These are phyloP conservation scores for Hemisphaericaspora xylanilytica DNA, from an alignment of 1,139 yeast species.

Conservation along the genomic window DNA sequence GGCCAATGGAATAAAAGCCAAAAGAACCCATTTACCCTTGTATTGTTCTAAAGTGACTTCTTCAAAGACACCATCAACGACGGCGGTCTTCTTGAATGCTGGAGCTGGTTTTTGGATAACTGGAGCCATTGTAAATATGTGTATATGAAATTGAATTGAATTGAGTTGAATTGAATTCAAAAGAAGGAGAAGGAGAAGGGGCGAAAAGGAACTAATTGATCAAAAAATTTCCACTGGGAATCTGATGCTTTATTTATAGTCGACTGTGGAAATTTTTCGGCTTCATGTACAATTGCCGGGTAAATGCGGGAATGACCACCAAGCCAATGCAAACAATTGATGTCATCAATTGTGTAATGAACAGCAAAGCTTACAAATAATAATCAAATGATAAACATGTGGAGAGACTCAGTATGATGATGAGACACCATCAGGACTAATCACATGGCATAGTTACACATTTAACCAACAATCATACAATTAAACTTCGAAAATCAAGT, in stretches of 20 bases:
- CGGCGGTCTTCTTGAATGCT: constrained; percentile 92
- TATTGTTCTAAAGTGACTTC: constrained; percentile 90
- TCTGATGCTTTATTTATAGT: background rate
- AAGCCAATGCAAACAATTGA: background rate
- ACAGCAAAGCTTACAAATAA: too few species aligned
- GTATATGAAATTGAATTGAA: background rate
- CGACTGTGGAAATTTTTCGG: background rate
- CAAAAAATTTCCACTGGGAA: background rate
- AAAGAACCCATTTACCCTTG: constrained; percentile 96
- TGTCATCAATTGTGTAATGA: background rate
- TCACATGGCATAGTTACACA: too few species aligned
- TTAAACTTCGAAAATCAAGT: too few species aligned
- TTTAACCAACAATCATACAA: too few species aligned
- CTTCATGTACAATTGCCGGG: background rate
- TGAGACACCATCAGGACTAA: too few species aligned
- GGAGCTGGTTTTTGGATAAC: constrained; percentile 95
- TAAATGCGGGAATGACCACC: too few species aligned
- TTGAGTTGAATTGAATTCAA: background rate
- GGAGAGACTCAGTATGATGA: too few species aligned
- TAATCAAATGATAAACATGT: too few species aligned
- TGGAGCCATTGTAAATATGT: constrained; percentile 64
- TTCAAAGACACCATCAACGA: constrained; percentile 91
- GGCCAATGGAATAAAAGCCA: constrained; percentile 97
- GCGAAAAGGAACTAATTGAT: too few species aligned
- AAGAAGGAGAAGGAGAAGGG: background rate